Base-by-base conservation (phyloP, 1,284 basidiomycete genomes). In the Tylopilus sp. region DNA sequence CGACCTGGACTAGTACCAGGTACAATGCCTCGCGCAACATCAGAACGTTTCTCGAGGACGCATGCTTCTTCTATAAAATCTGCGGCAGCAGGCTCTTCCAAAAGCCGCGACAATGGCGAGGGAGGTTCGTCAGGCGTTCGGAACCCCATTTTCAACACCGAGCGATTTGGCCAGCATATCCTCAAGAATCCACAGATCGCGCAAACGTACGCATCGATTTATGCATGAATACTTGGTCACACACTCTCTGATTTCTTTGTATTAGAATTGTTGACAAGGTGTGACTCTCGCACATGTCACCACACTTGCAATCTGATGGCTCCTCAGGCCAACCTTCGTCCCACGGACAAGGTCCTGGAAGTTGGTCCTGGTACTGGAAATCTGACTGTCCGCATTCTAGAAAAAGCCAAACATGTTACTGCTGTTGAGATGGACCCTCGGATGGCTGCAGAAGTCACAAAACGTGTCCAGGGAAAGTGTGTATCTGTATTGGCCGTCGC, bases 281-380 rank as follows among this genome's bases (percentile, higher is more conserved):
- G 58, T 55, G 80, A 51, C 8, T 38, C 44, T 29, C 33, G 13
- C 18, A 22, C 32, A 41, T 12, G 0, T 18, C 18, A 33, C 10
- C 3, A 39, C 16, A 9, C 53, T 32, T 32, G 26, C 10, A 26
- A 41, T 61, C 58, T 67, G 53, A 74, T 32, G 6, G 3, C 26
- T 18, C 16, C 51, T 24, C 69, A 98, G 91, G 97, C 97, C 6
- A 94, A 94, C 75, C 83, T 99, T 58, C 94, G 95, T 70, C 95
- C 96, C 2, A 97, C 97, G 24, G 97, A 99, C 79, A 93, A 94
- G 76, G 97, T 99, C 24, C 90, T 99, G 58, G 97, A 99, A 83
- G 96, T 99, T 61, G 98, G 97, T 77, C 98, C 98, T 16, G 98
- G 98, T 82, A 99, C 98, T 4, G 98, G 98, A 70, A 99, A 99